Percentiles rank a stretch among this genome's conserved stretches.
These are phyloP conservation scores for Halophytophthora polymorphica DNA, from an alignment of 352 stramenopile species.

Conservation along the genomic window DNA sequence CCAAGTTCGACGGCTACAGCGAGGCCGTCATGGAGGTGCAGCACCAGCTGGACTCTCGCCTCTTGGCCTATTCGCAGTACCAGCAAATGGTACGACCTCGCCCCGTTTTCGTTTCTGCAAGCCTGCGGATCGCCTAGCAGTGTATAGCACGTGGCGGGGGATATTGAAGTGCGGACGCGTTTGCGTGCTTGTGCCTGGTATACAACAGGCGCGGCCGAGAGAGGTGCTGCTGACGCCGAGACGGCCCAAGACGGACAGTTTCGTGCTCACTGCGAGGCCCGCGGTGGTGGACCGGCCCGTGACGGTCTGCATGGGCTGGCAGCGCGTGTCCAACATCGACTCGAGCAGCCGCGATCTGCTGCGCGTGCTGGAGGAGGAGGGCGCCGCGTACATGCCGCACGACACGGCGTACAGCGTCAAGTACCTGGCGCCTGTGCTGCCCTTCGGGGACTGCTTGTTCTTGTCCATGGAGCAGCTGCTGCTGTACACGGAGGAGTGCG, in stretches of 20 bases:
- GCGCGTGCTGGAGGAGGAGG: slow-evolving; percentile 78
- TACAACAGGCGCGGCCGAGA: slow-evolving; percentile 43
- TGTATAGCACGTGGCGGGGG: neutral
- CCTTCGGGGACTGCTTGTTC: slow-evolving; percentile 86
- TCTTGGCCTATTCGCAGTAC: slow-evolving; percentile 84
- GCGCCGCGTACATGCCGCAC: slow-evolving; percentile 82
- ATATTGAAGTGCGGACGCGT: neutral
- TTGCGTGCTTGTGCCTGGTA: slow-evolving; percentile 8
- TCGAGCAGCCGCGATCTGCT: slow-evolving; percentile 70
- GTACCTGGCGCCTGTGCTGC: slow-evolving; percentile 77
- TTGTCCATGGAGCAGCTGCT: slow-evolving; percentile 85
- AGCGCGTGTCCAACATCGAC: slow-evolving; percentile 73
- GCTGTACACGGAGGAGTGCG: slow-evolving; percentile 82
- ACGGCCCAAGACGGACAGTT: slow-evolving; percentile 40
- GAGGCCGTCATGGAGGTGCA: slow-evolving; percentile 76
- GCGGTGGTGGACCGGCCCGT: slow-evolving; percentile 67
- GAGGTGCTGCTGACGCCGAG: slow-evolving; percentile 65
- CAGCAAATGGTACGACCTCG: slow-evolving; percentile 56
- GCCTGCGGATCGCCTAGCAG: neutral
- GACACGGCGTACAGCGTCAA: slow-evolving; percentile 88
- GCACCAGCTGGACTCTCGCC: slow-evolving; percentile 67
- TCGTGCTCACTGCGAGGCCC: slow-evolving; percentile 58
- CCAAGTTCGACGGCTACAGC: slow-evolving; percentile 74
- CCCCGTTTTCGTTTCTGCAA: neutral
- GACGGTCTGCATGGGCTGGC: slow-evolving; percentile 86